These are phyloP conservation scores for Sugiyamaella grinbergsii DNA, from an alignment of 1,139 yeast species.

Conservation along the genomic window DNA sequence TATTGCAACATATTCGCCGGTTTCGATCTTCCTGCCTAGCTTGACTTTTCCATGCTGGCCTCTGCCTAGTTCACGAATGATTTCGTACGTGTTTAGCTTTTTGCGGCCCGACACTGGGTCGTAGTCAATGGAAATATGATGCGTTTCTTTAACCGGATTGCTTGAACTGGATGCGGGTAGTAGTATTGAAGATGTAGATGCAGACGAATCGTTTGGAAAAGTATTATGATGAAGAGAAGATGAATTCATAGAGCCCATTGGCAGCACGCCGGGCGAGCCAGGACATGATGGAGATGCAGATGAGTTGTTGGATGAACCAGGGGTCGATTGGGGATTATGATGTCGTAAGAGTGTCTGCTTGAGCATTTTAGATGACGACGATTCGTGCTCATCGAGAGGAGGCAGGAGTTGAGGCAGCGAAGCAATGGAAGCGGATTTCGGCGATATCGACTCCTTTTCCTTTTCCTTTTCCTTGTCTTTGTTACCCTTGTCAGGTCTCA, in stretches of 20 bases:
- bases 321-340: constrained; percentile 7
- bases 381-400: constrained; percentile 2
- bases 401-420: not conserved
- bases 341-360: constrained; percentile 15
- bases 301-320: constrained; percentile 10
- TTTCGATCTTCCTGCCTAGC: constrained; percentile 72
- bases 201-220: constrained; percentile 1
- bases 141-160: constrained; percentile 73
- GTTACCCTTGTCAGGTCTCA: not conserved
- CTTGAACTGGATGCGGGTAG: not conserved
- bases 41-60: constrained; percentile 99
- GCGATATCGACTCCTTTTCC: not conserved
- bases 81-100: constrained; percentile 87
- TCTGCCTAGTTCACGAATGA: constrained; percentile 80
- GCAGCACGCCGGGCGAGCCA: constrained; percentile 14
- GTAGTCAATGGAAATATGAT: constrained; percentile 75
- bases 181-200: constrained; percentile 11
- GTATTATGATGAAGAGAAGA: constrained; percentile 2
- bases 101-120: constrained; percentile 87
- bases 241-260: not conserved
- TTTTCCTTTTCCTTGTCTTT: not conserved
- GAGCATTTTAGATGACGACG: constrained; percentile 11
- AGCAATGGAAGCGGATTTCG: not conserved
- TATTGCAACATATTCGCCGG: constrained; percentile 81
- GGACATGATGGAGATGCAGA: constrained; percentile 21